phyloP scores from a whole-genome alignment of 768 basidiomycete species.

The Termitomyces sp. region DNA sequence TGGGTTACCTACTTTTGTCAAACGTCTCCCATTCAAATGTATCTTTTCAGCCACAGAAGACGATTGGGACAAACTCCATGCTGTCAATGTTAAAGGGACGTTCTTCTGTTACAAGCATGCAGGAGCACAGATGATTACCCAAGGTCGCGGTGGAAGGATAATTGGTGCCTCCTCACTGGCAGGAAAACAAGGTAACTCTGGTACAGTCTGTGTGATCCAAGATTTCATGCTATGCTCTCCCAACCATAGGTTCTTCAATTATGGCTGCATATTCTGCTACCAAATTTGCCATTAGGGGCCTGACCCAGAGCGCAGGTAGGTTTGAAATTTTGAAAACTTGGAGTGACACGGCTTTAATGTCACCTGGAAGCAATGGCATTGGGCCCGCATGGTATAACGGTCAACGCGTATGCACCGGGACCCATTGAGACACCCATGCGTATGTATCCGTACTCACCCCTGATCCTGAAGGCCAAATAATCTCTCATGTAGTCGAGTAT shows the following conservation, averaged over 20 bases:
- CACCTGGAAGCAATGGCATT: slow-evolving; percentile 29
- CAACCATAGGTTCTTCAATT: not conserved
- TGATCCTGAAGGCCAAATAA: not conserved
- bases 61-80: slow-evolving; percentile 36
- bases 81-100: slow-evolving; percentile 51
- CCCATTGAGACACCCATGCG: slow-evolving; percentile 15
- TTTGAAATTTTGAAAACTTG: not conserved
- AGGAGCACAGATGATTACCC: slow-evolving; percentile 53
- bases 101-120: slow-evolving; percentile 65
- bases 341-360: not conserved
- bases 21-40: not conserved
- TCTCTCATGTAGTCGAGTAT: not conserved
- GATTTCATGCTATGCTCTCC: too few species aligned
- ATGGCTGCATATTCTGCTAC: slow-evolving; percentile 24
- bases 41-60: slow-evolving; percentile 24
- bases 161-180: slow-evolving; percentile 37
- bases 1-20: not conserved
- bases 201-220: not conserved
- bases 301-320: slow-evolving; percentile 35
- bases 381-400: slow-evolving; percentile 32
- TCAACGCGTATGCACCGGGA: slow-evolving; percentile 38
- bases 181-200: slow-evolving; percentile 22
- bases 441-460: not conserved
- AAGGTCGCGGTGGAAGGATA: slow-evolving; percentile 49
- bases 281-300: slow-evolving; percentile 35